Evolutionary conservation across 139 green algal species (phyloP).

Genomic region (Raphidocelis subcapitata): DNA sequence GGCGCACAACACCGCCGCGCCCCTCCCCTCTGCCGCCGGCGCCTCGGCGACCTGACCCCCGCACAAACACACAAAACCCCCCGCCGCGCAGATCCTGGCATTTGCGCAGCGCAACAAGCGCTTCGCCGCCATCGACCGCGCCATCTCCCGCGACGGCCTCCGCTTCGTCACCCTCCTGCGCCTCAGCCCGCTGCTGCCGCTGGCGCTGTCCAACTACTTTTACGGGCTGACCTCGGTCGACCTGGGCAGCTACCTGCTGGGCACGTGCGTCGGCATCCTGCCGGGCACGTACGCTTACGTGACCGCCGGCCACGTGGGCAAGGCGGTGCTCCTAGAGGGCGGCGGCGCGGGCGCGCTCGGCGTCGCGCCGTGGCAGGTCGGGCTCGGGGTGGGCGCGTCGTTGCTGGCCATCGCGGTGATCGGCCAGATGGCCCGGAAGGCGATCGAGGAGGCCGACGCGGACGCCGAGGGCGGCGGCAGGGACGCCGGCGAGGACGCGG

Average conservation of each 20-base stretch:
- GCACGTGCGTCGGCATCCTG: slow-evolving; percentile 89
- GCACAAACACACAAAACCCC: too few species aligned
- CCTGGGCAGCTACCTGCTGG: slow-evolving; percentile 76
- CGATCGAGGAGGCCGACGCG: slow-evolving; percentile 64
- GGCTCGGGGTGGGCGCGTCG: slow-evolving; percentile 52
- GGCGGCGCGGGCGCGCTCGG: slow-evolving; percentile 37
- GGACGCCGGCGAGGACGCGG: too few species aligned
- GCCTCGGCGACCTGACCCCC: too few species aligned
- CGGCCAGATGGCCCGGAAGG: slow-evolving; percentile 65
- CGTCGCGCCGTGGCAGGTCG: slow-evolving; percentile 61
- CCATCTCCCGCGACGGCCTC: slow-evolving; percentile 87
- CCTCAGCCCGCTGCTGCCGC: slow-evolving; percentile 87
- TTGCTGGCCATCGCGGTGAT: slow-evolving; percentile 65
- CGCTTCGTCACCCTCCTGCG: slow-evolving; percentile 93
- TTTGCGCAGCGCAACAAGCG: slow-evolving; percentile 49
- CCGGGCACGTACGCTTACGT: slow-evolving; percentile 93
- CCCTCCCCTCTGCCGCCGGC: too few species aligned
- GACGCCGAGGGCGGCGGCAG: too few species aligned
- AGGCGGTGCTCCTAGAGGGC: slow-evolving; percentile 47
- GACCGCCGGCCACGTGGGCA: slow-evolving; percentile 55
- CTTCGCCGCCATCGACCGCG: slow-evolving; percentile 88
- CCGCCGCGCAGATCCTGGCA: slow-evolving; percentile 34
- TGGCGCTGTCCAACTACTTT: slow-evolving; percentile 89
- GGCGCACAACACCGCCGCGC: too few species aligned
- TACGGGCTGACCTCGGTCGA: slow-evolving; percentile 90